Conservation (phyloP, 805 yeast genomes). For the Lipomyces chichibuensis region DNA sequence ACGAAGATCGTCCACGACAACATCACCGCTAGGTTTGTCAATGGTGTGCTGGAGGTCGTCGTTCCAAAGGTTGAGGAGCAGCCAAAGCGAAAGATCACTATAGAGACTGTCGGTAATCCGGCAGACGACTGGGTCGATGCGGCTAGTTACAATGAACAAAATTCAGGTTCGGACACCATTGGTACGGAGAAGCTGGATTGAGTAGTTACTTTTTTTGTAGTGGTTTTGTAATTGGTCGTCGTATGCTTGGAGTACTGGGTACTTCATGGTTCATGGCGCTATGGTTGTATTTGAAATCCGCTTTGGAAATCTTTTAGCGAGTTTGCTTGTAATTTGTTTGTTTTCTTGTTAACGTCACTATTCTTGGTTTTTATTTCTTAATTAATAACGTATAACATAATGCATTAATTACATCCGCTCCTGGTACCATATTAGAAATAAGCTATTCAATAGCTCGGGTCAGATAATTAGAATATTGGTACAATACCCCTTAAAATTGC, state of each 20-base stretch:
- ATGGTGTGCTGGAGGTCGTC: conserved; percentile 51
- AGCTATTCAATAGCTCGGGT: too few relatives aligned
- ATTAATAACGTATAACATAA: too few relatives aligned
- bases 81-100: conserved; percentile 24
- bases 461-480: too few relatives aligned
- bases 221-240: not conserved
- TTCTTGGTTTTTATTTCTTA: too few relatives aligned
- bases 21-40: conserved; percentile 51
- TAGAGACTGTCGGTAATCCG: conserved; percentile 30
- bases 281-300: too few relatives aligned
- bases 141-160: not conserved
- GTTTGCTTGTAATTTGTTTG: too few relatives aligned
- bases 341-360: too few relatives aligned
- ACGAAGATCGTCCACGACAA: conserved; percentile 50
- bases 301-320: too few relatives aligned
- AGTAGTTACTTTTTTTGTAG: not conserved
- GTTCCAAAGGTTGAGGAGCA: conserved; percentile 47
- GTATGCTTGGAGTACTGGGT: not conserved
- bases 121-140: conserved; percentile 34
- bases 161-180: not conserved
- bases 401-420: too few relatives aligned
- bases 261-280: not conserved
- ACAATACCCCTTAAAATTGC: too few relatives aligned
- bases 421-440: too few relatives aligned
- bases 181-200: conserved; percentile 29